Base-by-base conservation (phyloP, 2,329 filamentous ascomycete genomes). In the Phoma sp. region DNA sequence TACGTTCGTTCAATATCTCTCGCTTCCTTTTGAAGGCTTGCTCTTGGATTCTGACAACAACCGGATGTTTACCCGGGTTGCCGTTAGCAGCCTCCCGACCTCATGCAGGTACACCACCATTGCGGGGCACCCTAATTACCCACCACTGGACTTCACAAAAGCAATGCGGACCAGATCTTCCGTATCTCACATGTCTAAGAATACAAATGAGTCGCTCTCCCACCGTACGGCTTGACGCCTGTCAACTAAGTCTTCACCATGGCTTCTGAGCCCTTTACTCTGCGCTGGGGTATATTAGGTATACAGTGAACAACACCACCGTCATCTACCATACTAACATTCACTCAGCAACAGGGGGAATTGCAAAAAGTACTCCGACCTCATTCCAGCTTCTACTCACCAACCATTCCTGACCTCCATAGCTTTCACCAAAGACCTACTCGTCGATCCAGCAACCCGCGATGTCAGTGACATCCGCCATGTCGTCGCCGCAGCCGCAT, bases 401-500 rank as follows among this genome's bases (percentile, higher is more conserved):
- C 18, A 32, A 14, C 25, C 42, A n/a, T 11, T 18, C 32, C 38
- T 45, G 11, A 47, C 43, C 47, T 6, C 4, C 20, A 28, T 25
- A 49, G 36, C 42, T 12, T 63, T 63, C 77, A 84, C 87, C 66
- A 87, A 88, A 75, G 92, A 96, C 70, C 84, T 96, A 43, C 86
- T 92, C 62, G 83, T 85, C 58, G 85, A 92, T 74, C 88, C 92
- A 15, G 78, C 83, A 32, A 79, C 81, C 37, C 89, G 92, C 64
- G 82, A 82, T 42, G 88, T 89, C 45, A 77, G 79, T 53, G 90
- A 95, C 65, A 81, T 96, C 59, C 26, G n/a, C 38, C 82, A 83
- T 47, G 91, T 96, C 77, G 83, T 86, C 66, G 83, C 96, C 43
- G 84, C 87, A 20, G 92, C 91, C 20, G 91, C 90, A 5, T 89